Conservation (phyloP, 345 rosid species). For the Heritiera littoralis region DNA sequence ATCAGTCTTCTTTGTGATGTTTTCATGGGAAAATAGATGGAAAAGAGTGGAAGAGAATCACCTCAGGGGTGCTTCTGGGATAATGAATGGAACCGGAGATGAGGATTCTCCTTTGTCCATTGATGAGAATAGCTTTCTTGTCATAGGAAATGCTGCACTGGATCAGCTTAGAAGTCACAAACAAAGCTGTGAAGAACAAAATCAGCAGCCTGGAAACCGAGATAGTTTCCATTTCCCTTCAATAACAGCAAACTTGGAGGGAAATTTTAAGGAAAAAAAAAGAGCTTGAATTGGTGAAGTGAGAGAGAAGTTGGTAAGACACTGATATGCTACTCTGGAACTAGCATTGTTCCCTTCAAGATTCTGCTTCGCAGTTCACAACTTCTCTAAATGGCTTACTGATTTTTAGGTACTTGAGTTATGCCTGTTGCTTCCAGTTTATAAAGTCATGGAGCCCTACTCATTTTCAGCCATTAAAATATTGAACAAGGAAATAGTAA, state of each 20-base stretch:
- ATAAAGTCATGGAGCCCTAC: not conserved
- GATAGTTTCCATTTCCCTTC: slow-evolving; percentile 54
- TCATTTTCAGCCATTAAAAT: slow-evolving; percentile 6
- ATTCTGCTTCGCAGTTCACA: slow-evolving; percentile 4
- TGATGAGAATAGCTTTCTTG: slow-evolving; percentile 66
- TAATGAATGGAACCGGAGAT: slow-evolving; percentile 97
- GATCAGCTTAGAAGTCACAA: slow-evolving; percentile 43
- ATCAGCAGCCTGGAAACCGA: slow-evolving; percentile 51
- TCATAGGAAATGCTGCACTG: slow-evolving; percentile 74
- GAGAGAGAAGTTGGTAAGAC: slow-evolving; percentile 9
- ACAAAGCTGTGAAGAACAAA: slow-evolving; percentile 36
- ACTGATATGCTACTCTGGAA: slow-evolving; percentile 29
- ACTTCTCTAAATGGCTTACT: not conserved
- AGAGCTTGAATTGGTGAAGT: slow-evolving; percentile 1
- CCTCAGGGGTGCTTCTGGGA: slow-evolving; percentile 97
- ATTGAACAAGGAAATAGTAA: not conserved
- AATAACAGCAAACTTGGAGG: not conserved
- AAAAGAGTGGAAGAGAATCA: slow-evolving; percentile 26
- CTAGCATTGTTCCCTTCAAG: slow-evolving; percentile 12
- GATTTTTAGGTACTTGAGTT: not conserved
- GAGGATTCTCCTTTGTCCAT: slow-evolving; percentile 84
- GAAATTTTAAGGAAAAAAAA: not conserved
- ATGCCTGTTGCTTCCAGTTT: not conserved
- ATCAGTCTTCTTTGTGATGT: not conserved
- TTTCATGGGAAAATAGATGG: not conserved